Evolutionary conservation across 2,329 filamentous ascomycete species (phyloP).

Genomic region (Colletotrichum cereale): DNA sequence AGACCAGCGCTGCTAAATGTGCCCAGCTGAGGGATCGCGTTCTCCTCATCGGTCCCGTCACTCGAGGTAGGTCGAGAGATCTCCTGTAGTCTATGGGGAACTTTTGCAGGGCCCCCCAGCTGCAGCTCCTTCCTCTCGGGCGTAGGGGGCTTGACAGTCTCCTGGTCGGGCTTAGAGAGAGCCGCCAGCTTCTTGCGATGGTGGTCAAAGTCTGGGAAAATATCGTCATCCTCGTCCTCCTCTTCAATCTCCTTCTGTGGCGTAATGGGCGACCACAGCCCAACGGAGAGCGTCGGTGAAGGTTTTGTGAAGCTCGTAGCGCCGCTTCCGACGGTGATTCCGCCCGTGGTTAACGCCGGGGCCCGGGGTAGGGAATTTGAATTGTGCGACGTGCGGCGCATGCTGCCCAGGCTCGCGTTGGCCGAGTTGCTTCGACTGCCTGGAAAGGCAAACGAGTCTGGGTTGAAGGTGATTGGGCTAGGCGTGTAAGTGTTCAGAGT

Average conservation of each 20-base stretch:
- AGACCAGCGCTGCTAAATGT: constrained; percentile 55
- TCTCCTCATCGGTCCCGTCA: constrained; percentile 46
- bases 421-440: constrained; percentile 61
- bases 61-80: constrained; percentile 40
- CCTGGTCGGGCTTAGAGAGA: constrained; percentile 26
- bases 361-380: constrained; percentile 42
- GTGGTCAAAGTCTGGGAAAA: constrained; percentile 66
- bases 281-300: constrained; percentile 58
- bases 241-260: constrained; percentile 52
- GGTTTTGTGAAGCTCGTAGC: constrained; percentile 50
- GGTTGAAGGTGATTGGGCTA: constrained; percentile 51
- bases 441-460: constrained; percentile 52
- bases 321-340: constrained; percentile 57
- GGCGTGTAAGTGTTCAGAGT: constrained; percentile 38
- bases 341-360: constrained; percentile 49
- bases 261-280: constrained; percentile 61
- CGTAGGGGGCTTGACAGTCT: constrained; percentile 35
- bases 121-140: constrained; percentile 43
- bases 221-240: constrained; percentile 61
- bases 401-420: constrained; percentile 54
- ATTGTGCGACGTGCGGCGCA: constrained; percentile 48
- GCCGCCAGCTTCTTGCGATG: constrained; percentile 49
- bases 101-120: constrained; percentile 26
- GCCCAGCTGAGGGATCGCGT: constrained; percentile 52
- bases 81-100: constrained; percentile 38